Evolutionary conservation across 2,329 filamentous ascomycete species (phyloP).

Genomic region (Neofusicoccum parvum): DNA sequence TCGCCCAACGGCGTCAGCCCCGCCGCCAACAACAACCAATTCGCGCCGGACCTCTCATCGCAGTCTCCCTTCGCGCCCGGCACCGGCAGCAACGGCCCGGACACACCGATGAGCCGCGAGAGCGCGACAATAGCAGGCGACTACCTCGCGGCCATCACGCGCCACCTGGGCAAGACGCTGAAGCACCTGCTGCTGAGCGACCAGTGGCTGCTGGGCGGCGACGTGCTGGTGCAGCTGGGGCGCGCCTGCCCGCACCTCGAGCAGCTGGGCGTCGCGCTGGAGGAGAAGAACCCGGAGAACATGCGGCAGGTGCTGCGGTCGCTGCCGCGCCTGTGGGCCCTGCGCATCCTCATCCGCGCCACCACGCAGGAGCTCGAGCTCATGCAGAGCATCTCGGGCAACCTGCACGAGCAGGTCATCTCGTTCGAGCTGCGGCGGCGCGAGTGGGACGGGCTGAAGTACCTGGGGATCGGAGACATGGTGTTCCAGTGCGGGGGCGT

Average conservation of each 20-base stretch:
- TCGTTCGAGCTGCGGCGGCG: conserved; percentile 37
- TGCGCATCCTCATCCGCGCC: conserved; percentile 42
- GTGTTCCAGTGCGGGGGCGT: conserved; percentile 42
- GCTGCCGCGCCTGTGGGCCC: conserved; percentile 42
- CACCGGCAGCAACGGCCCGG: conserved; percentile 25
- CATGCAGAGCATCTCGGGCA: conserved; percentile 31
- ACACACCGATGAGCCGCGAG: conserved; percentile 13
- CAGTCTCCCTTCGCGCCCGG: conserved; percentile 8
- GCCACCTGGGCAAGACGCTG: conserved; percentile 54
- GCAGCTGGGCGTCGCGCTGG: conserved; percentile 58
- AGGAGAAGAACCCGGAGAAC: conserved; percentile 53
- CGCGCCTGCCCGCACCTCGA: conserved; percentile 60
- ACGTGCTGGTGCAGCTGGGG: conserved; percentile 54
- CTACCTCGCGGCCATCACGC: conserved; percentile 55
- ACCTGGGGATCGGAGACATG: conserved; percentile 42
- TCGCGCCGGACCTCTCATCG: conserved; percentile 28
- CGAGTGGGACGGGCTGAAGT: conserved; percentile 39
- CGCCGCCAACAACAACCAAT: conserved; percentile 29
- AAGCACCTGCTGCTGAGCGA: conserved; percentile 60
- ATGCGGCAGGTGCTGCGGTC: conserved; percentile 40
- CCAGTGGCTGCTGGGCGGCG: conserved; percentile 55
- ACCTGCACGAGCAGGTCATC: conserved; percentile 36
- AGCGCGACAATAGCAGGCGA: conserved; percentile 36
- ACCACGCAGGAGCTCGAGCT: conserved; percentile 32
- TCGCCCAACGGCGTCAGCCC: conserved; percentile 22